Conservation (phyloP, 345 rosid species). For the Eucalyptus regnans region DNA sequence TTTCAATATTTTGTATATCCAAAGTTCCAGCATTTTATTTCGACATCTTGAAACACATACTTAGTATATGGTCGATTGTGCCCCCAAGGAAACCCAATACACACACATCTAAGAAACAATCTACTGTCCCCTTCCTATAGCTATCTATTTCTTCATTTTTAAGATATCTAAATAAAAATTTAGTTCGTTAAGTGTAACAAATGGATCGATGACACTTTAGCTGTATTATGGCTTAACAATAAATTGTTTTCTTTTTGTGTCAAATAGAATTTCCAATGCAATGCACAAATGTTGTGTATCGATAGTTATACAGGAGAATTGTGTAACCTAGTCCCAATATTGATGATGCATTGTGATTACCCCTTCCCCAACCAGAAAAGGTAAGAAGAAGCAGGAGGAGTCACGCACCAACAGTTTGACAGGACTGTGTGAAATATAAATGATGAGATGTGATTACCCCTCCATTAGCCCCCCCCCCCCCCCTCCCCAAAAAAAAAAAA, state of each 20-base stretch:
- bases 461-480: too few species aligned
- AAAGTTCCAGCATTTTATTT: background rate
- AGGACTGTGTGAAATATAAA: background rate
- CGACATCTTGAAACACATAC: accelerated
- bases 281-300: background rate
- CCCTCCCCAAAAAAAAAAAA: too few species aligned
- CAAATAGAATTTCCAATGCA: background rate
- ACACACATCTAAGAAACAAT: background rate
- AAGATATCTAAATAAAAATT: background rate
- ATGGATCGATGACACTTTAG: background rate
- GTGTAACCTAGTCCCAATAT: background rate
- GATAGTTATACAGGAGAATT: accelerated
- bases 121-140: background rate
- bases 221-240: background rate
- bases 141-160: background rate
- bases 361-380: background rate
- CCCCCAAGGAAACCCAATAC: background rate
- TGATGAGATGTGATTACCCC: background rate
- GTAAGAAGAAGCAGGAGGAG: background rate
- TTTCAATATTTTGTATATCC: background rate
- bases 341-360: background rate
- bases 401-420: background rate
- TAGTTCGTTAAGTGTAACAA: background rate
- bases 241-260: background rate
- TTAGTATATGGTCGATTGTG: background rate